Base-by-base conservation (phyloP, 2,329 filamentous ascomycete species). In the Pseudogymnoascus sp. region DNA sequence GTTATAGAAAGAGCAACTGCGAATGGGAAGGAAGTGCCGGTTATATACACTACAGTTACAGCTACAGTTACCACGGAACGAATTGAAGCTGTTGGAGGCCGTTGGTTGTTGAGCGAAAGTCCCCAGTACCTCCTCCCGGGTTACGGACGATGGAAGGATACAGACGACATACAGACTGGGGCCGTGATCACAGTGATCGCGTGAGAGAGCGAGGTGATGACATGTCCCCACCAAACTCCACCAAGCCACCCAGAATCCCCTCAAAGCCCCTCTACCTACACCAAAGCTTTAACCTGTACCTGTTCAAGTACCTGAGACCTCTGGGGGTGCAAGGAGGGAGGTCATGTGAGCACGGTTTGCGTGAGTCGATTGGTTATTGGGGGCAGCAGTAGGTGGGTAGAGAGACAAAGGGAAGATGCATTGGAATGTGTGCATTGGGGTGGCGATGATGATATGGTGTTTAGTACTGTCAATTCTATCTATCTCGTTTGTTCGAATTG, bases 181-280 rank as follows among this genome's bases (percentile, higher is more conserved):
- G 26, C 26, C 47, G 47, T 54, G 47, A 54, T 54, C 47, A 54
- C 26, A 34, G 47, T 57, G 47, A 57, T 57, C 47, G 47, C 47
- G 47, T 57, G 47, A 57, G 47, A n/a, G 47, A 57, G 47, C n/a
- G 47, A 57, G 47, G 47, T 57, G 47, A 57, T 57, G 47, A 57
- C 47, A 57, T 57, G 47, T 57, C 47, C 47, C 47, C 47, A 57
- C 47, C 47, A 34, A 51, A 31, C 18, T 11, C 14, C 47, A 54
- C 47, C 47, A 11, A 54, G 12, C 47, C 47, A 31, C 23, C 7
- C 6, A 31, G 26, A 54, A 54, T 2, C 7, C 23, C 16, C 21
- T 21, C 45, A 26, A 26, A 26, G 4, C 29, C 3, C 29, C 8
- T 11, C 3, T 7, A 31, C 29, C 8, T 31, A 8, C 29, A 31